Base-by-base conservation (phyloP, 305 asterid species). In the Fraxinus baroniana region DNA sequence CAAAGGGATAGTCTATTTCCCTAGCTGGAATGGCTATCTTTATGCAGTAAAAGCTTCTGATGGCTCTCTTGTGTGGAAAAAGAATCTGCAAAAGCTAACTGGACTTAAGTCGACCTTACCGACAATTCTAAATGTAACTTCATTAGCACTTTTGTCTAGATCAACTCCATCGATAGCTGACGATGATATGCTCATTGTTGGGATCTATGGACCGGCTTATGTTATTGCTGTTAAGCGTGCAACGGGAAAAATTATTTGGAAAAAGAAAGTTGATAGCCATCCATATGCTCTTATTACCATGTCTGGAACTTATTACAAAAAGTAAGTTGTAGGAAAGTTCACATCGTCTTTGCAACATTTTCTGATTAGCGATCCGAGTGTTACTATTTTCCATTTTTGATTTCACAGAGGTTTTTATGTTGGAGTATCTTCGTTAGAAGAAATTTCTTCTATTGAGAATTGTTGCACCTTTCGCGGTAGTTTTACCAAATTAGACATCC, bases 401-500 rank as follows among this genome's bases (percentile, higher is more conserved):
- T 60, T 39, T 35, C 24, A 68, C 86, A 88, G 92, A 72, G 86
- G 79, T 6, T 89, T 74, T 18, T 88, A 92, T 44, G 82, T 90
- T 3, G 94, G 94, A 20, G 86, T 88, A 49, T 90, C 94, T 15
- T 88, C 94, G 0, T 18, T 84, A n/a, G 90, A 92, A 74, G 88
- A 81, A 81, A 26, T 46, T 4, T 66, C 55, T 28, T 12, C 78
- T 9, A 74, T 84, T 3, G 86, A 87, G n/a, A 26, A 86, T 41
- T 90, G 94, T 37, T 90, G 95, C 86, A 86, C 86, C 2, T 92
- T 88, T 32, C 90, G 91, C 0, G 93, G 94, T 28, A 89, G 93
- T 87, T 87, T 92, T 18, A 79, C 76, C 35, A 90, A 85, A 82
- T 78, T 90, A 36, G 89, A 92, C 39, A 74, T 85, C 3, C 15